A percentile compares a stretch with the other conserved stretches of the same genome.
Conservation (phyloP, 169 alveolate genomes). For the Plasmodium gonderi region DNA sequence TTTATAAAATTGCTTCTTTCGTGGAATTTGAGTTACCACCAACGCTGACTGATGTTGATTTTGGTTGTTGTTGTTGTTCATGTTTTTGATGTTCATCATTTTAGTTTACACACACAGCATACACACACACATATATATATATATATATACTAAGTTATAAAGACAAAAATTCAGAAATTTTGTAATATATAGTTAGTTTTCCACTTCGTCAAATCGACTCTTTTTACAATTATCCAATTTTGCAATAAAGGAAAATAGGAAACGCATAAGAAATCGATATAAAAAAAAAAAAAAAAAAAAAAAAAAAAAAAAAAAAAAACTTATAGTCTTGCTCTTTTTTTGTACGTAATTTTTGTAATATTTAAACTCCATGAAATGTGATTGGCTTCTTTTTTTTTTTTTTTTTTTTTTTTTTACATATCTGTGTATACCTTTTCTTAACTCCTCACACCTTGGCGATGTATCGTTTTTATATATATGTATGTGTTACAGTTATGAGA, state of each 20-base stretch:
- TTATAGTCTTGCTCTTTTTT: too few relatives aligned
- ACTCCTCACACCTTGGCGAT: too few relatives aligned
- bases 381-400: too few relatives aligned
- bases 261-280: background rate
- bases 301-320: background rate
- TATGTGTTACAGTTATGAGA: background rate
- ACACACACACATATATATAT: background rate
- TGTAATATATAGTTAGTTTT: background rate
- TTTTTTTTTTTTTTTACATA: too few relatives aligned
- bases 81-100: conserved; percentile 39
- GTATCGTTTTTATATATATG: too few relatives aligned
- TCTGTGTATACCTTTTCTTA: too few relatives aligned
- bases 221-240: background rate
- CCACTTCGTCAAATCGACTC: background rate
- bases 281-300: background rate
- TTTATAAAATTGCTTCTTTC: conserved; percentile 69
- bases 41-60: conserved; percentile 18
- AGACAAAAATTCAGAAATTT: background rate
- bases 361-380: too few relatives aligned
- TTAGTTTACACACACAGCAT: background rate
- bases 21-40: conserved; percentile 54
- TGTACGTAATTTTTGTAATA: too few relatives aligned
- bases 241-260: background rate
- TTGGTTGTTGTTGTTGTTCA: background rate
- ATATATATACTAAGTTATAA: background rate